These are phyloP conservation scores for Sporisorium reilianum DNA, from an alignment of 1,284 basidiomycete species.

Conservation along the genomic window DNA sequence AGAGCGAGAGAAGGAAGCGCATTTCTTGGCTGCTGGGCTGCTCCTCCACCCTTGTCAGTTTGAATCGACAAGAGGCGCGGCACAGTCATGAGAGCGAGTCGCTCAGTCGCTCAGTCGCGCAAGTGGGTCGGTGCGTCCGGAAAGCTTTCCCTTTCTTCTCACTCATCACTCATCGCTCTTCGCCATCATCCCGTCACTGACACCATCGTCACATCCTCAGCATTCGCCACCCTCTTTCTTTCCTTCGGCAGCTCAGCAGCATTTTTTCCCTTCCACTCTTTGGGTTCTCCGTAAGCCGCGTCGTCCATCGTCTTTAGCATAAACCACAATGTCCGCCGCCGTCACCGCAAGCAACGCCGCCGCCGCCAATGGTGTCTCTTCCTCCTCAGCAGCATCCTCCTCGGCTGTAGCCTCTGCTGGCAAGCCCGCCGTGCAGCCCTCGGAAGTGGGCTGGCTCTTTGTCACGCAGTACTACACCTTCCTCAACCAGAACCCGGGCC, in stretches of 20 bases:
- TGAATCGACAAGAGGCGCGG: background rate
- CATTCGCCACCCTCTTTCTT: background rate
- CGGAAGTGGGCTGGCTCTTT: conserved; percentile 69
- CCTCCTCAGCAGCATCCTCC: conserved; percentile 24
- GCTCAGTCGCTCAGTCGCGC: background rate
- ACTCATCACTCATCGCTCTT: background rate
- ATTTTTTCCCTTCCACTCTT: background rate
- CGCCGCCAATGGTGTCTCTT: conserved; percentile 27
- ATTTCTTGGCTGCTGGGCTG: too few species aligned
- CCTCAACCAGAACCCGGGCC: conserved; percentile 95
- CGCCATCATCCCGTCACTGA: background rate
- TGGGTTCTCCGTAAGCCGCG: background rate
- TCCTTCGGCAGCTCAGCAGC: background rate
- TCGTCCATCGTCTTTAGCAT: conserved; percentile 2
- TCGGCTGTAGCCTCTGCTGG: conserved; percentile 23
- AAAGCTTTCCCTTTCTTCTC: conserved; percentile 1
- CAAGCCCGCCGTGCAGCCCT: conserved; percentile 58
- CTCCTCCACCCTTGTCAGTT: background rate
- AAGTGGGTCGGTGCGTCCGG: background rate
- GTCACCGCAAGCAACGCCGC: conserved; percentile 44
- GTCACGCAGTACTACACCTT: conserved; percentile 77
- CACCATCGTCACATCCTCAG: background rate
- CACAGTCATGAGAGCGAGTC: conserved; percentile 11
- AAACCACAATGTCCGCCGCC: conserved; percentile 35
- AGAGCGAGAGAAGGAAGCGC: too few species aligned